Evolutionary conservation across 202 grass and related monocot genomes (phyloP), one percentile per base, ranked within the genome.

Genomic region (Hordeum pubiflorum): DNA sequence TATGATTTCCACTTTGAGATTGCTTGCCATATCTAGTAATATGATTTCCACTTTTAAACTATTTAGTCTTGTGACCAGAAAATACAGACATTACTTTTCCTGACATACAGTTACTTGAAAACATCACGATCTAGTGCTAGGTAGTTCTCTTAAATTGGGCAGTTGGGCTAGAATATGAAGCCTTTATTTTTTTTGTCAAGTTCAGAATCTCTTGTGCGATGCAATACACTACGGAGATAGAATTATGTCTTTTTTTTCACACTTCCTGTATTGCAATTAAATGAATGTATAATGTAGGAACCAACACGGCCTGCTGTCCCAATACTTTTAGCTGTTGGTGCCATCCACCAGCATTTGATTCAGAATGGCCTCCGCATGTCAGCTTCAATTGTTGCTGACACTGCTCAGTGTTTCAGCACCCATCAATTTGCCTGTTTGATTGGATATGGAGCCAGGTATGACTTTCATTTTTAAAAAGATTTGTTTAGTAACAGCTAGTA

Each of bases 361-460:
- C 92, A 99, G 76, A 99, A 99, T 87, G 97, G 97, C 44, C 87
- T 99, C 58, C 86, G 92, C 21, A 96, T 99, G 97, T 93, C 90
- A 74, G 90, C 97, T 87, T 99, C 92, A 24, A 96, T 96, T 87
- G 91, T 96, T 87, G 92, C 89, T 69, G 92, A 99, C 60, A 99
- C 96, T 83, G 97, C 97, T 85, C 97, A 99, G 83, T 99, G 97
- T 86, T 96, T 99, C 75, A 99, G 92, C 79, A 99, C 97, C 12
- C 97, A 99, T 91, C 97, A 99, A 13, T 99, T 99, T 85, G 92
- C 97, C 29, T 99, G 97, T 87, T 88, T 99, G 85, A 93, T 99
- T 48, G 97, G 97, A 90, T 99, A 99, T 91, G 97, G 97, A 56
- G 97, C 91, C 59, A 99, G 96, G 97, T 99, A 87, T 76, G 54